Percentiles rank a stretch among this genome's conserved stretches.
These are phyloP conservation scores for Mortierella alpina DNA, from an alignment of 192 early-diverging fungal species.

Conservation along the genomic window DNA sequence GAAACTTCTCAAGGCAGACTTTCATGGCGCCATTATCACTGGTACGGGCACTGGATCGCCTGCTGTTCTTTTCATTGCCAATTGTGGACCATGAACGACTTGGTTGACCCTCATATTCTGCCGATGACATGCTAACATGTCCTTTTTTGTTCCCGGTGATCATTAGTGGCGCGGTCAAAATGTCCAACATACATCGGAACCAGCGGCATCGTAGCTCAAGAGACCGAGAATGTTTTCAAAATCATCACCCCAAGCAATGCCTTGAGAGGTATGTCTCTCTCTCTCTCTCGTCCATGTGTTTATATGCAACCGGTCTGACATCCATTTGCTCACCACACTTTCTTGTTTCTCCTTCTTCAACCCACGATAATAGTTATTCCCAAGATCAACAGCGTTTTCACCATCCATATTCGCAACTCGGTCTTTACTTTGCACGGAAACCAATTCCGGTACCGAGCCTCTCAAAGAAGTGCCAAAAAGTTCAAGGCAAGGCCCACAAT, in stretches of 20 bases:
- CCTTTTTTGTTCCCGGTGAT: not conserved
- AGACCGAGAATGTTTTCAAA: constrained; percentile 89
- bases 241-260: constrained; percentile 76
- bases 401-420: constrained; percentile 54
- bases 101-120: not conserved
- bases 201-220: constrained; percentile 85
- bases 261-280: constrained; percentile 60
- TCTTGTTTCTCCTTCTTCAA: constrained; percentile 2
- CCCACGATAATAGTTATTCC: constrained; percentile 66
- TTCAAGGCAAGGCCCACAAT: constrained; percentile 75
- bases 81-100: not conserved
- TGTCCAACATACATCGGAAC: constrained; percentile 83
- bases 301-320: too few relatives aligned
- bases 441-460: constrained; percentile 78
- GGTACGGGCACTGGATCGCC: constrained; percentile 46
- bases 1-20: constrained; percentile 83
- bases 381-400: constrained; percentile 75
- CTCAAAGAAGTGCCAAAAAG: constrained; percentile 79
- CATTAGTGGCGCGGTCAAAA: constrained; percentile 74
- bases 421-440: constrained; percentile 79
- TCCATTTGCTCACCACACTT: not conserved
- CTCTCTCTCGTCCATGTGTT: not conserved
- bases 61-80: not conserved
- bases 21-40: constrained; percentile 84
- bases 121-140: not conserved